Base-by-base conservation (phyloP, 2,329 filamentous ascomycete genomes). In the Exophiala viscosa region DNA sequence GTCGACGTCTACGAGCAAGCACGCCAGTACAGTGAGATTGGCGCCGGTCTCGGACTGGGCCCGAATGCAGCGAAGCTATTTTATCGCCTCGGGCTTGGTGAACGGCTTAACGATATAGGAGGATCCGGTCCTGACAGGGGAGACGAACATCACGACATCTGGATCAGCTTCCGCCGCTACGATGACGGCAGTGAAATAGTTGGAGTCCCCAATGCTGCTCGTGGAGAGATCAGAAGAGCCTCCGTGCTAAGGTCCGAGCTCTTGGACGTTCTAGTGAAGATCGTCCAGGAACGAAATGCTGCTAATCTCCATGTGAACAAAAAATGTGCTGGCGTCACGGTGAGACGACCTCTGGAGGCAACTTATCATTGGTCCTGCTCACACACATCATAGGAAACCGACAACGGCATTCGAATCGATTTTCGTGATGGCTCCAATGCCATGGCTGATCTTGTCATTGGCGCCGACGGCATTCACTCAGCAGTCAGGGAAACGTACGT, bases 251-350 rank as follows among this genome's bases (percentile, higher is more conserved):
- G 74, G 8, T 71, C 71, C 10, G 64, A 71, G 32, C 74, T 74
- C 48, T 61, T 76, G 17, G 69, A 71, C 45, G 65, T 69, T 41
- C 50, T 77, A 23, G 65, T 76, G 1, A 66, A 70, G 23, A 50
- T 72, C 4, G 60, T 78, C n/a, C 73, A 72, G 0, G 54, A 61
- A 1, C 66, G 68, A 5, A 62, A 69, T 6, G 65, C 68, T 2
- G 52, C 52, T 3, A 47, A 14, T 7, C 43, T 55, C 10, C 48
- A 55, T 48, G 51, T 48, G n/a, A 51, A 51, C 32, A 55, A 55
- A 40, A 42, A 44, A 14, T 55, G 52, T 48, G 43, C 39, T n/a
- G 48, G 40, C 28, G 20, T 55, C 11, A 51, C 47, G 23, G 52
- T 55, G 51, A 48, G 48, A 8, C 9, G 5, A n/a, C 3, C n/a